Percentiles rank a stretch among this genome's conserved stretches.
These are phyloP conservation scores for Leishmania gerbilli DNA, from an alignment of 208 protist genomes.

Conservation along the genomic window DNA sequence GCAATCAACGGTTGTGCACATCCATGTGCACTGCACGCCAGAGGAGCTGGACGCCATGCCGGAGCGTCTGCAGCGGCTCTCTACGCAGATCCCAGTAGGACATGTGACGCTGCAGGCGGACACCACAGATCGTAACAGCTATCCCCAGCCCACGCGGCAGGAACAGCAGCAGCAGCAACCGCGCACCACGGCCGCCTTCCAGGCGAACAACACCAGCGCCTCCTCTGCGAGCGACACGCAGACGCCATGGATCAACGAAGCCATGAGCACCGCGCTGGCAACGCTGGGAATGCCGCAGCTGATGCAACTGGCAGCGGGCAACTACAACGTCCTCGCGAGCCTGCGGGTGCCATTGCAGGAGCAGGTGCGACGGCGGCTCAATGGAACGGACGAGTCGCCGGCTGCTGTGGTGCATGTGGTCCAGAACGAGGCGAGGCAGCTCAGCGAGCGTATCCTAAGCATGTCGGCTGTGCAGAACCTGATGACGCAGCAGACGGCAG, in stretches of 20 bases:
- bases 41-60: constrained; percentile 70
- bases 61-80: constrained; percentile 43
- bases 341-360: constrained; percentile 18
- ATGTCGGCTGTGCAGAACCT: constrained; percentile 3
- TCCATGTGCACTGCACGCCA: constrained; percentile 75
- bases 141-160: not conserved
- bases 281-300: constrained; percentile 16
- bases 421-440: constrained; percentile 11
- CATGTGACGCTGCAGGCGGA: constrained; percentile 15
- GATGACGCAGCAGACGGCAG: not conserved
- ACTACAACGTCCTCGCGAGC: constrained; percentile 5
- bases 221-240: not conserved
- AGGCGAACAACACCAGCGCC: not conserved
- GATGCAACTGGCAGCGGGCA: constrained; percentile 10
- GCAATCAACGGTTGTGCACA: constrained; percentile 41
- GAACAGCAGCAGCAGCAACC: constrained; percentile 7
- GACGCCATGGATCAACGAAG: constrained; percentile 17
- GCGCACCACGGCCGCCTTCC: not conserved
- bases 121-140: not conserved
- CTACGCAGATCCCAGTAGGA: constrained; percentile 27
- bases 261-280: not conserved
- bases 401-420: constrained; percentile 11
- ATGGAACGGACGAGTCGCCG: not conserved
- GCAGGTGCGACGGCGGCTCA: constrained; percentile 19
- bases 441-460: constrained; percentile 9